Percentiles rank a stretch among this genome's conserved stretches.
These are phyloP conservation scores for Camelina hispida DNA, from an alignment of 345 rosid species.

Conservation along the genomic window DNA sequence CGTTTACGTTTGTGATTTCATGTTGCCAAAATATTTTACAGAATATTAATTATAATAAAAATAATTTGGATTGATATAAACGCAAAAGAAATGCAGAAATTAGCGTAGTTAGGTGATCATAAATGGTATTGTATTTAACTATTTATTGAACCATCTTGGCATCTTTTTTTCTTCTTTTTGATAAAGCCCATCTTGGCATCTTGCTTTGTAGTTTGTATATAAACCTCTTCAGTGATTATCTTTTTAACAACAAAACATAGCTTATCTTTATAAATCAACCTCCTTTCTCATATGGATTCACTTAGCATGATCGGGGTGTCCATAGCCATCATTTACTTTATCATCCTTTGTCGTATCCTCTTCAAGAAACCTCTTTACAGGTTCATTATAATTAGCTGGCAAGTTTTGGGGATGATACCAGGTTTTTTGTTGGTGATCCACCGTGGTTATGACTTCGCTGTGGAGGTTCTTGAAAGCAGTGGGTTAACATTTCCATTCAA, in stretches of 20 bases:
- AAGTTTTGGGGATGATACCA: slow-evolving; percentile 33
- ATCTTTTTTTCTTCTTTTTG: too few species aligned
- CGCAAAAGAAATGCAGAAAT: too few species aligned
- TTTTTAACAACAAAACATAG: too few species aligned
- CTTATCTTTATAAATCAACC: background rate
- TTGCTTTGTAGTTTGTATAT: background rate
- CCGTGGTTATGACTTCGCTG: background rate
- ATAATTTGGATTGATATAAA: too few species aligned
- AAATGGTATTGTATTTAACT: too few species aligned
- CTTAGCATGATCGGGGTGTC: background rate
- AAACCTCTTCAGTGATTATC: background rate
- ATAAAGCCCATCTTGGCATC: too few species aligned
- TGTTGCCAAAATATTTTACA: too few species aligned
- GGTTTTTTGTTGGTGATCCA: background rate
- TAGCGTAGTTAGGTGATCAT: too few species aligned
- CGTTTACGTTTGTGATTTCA: too few species aligned
- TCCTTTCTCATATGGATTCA: background rate
- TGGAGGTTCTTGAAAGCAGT: background rate
- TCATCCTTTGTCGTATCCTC: background rate
- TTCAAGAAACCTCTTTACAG: background rate
- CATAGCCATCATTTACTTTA: background rate
- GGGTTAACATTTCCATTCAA: background rate
- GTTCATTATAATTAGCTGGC: background rate
- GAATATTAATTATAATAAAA: too few species aligned
- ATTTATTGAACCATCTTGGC: too few species aligned